A percentile compares a stretch with the other conserved stretches of the same genome.
These are phyloP conservation scores for Ilyonectria destructans DNA, from an alignment of 2,329 filamentous ascomycete genomes.

Conservation along the genomic window DNA sequence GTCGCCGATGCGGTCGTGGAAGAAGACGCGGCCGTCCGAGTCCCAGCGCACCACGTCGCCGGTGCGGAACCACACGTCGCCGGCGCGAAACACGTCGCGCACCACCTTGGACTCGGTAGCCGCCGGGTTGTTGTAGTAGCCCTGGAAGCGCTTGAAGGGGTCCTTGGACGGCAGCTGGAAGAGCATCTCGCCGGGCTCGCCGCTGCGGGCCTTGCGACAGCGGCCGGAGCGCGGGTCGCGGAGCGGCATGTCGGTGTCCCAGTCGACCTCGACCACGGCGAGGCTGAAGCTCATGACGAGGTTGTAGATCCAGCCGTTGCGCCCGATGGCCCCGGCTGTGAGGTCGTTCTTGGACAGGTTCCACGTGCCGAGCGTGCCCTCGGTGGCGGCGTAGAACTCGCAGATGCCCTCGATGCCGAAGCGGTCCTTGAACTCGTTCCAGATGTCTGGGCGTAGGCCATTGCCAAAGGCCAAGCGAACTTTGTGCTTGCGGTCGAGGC, in stretches of 20 bases:
- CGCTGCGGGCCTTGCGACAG: constrained; percentile 72
- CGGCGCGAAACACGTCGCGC: constrained; percentile 80
- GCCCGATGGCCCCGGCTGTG: constrained; percentile 83
- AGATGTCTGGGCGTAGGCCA: constrained; percentile 87
- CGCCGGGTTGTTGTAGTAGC: constrained; percentile 83
- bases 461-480: constrained; percentile 88
- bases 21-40: constrained; percentile 80
- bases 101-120: constrained; percentile 84
- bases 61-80: constrained; percentile 87
- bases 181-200: constrained; percentile 83
- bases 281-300: constrained; percentile 67
- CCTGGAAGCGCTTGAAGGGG: constrained; percentile 80
- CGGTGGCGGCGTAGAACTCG: constrained; percentile 88
- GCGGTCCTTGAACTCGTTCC: constrained; percentile 86
- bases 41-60: constrained; percentile 87
- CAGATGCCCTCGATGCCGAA: constrained; percentile 82
- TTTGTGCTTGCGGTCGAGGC: constrained; percentile 80
- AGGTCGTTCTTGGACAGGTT: constrained; percentile 84
- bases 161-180: constrained; percentile 79
- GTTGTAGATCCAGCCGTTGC: constrained; percentile 75
- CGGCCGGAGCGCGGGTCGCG: constrained; percentile 80
- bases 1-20: constrained; percentile 86
- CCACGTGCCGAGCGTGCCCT: constrained; percentile 79
- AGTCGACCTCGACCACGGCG: constrained; percentile 80
- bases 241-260: constrained; percentile 76